phyloP scores from a whole-genome alignment of 2,329 filamentous ascomycete genomes.

The Geosmithia flava region DNA sequence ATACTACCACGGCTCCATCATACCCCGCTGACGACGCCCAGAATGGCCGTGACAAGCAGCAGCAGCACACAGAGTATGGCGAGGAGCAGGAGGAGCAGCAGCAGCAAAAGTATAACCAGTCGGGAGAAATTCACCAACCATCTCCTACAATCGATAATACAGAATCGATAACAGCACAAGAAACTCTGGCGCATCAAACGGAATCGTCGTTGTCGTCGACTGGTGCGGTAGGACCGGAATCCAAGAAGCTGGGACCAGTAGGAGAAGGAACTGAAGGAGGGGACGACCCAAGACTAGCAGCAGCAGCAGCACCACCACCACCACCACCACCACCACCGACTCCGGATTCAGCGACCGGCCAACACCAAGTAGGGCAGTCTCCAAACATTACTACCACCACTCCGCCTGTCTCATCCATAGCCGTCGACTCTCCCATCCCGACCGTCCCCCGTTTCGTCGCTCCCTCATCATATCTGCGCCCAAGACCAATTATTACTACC shows the following conservation, averaged over 20 bases:
- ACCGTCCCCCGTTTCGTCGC: constrained; percentile 40
- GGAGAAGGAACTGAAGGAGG: no score
- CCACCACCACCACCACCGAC: constrained; percentile 1
- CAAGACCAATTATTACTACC: constrained; percentile 19
- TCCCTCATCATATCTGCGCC: constrained; percentile 45
- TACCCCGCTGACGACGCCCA: not conserved
- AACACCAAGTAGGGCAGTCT: not conserved
- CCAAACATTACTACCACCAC: not conserved
- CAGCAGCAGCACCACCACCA: not conserved
- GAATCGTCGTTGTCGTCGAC: not conserved
- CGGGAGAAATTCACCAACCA: not conserved
- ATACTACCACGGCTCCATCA: not conserved
- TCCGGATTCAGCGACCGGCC: not conserved
- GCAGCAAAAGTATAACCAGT: not conserved
- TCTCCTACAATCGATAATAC: no score
- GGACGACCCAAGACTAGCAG: no score
- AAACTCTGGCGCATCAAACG: no score
- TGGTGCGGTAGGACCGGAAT: not conserved
- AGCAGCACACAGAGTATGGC: not conserved
- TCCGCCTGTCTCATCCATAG: not conserved
- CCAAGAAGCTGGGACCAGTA: not conserved
- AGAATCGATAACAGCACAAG: no score
- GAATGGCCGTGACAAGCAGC: not conserved
- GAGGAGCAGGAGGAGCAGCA: not conserved
- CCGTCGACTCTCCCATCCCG: not conserved